Conservation (phyloP, 2,329 filamentous ascomycete genomes). For the Xylariaceae sp. region DNA sequence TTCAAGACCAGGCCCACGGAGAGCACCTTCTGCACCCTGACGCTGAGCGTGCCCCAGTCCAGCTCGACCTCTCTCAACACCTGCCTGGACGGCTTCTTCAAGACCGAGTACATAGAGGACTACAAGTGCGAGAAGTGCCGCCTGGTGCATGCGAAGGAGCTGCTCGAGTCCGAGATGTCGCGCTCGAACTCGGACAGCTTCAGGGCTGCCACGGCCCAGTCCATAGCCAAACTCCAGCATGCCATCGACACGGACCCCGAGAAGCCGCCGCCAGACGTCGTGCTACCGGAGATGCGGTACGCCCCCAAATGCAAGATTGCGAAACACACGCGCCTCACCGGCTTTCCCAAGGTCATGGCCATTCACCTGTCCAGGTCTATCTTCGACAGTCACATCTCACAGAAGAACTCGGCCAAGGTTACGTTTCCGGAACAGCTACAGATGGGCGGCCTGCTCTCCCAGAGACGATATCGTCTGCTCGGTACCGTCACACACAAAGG, state of each 20-base stretch:
- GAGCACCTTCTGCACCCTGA: conserved; percentile 86
- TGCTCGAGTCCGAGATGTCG: conserved; percentile 52
- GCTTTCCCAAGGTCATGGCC: conserved; percentile 82
- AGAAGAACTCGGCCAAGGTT: conserved; percentile 93
- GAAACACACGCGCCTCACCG: conserved; percentile 77
- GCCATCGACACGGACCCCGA: conserved; percentile 80
- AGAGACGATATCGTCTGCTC: conserved; percentile 75
- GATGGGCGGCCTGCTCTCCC: conserved; percentile 69
- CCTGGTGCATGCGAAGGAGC: conserved; percentile 67
- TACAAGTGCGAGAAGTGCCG: conserved; percentile 93
- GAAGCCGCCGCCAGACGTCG: conserved; percentile 60
- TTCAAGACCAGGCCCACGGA: conserved; percentile 81
- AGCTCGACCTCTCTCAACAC: conserved; percentile 72
- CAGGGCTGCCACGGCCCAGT: conserved; percentile 42
- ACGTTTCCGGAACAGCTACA: conserved; percentile 81
- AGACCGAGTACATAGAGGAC: conserved; percentile 92
- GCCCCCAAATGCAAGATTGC: conserved; percentile 80
- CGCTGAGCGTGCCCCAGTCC: conserved; percentile 78
- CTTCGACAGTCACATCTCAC: conserved; percentile 72
- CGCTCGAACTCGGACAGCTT: conserved; percentile 46
- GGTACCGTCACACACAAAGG: conserved; percentile 91
- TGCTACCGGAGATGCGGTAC: conserved; percentile 63
- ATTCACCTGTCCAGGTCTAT: conserved; percentile 92
- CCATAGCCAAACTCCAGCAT: conserved; percentile 57
- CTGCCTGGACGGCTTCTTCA: conserved; percentile 91